A percentile compares a stretch with the other conserved stretches of the same genome.
phyloP scores from a whole-genome alignment of 1,139 yeast genomes.

The Sugiyamaella paludigena region DNA sequence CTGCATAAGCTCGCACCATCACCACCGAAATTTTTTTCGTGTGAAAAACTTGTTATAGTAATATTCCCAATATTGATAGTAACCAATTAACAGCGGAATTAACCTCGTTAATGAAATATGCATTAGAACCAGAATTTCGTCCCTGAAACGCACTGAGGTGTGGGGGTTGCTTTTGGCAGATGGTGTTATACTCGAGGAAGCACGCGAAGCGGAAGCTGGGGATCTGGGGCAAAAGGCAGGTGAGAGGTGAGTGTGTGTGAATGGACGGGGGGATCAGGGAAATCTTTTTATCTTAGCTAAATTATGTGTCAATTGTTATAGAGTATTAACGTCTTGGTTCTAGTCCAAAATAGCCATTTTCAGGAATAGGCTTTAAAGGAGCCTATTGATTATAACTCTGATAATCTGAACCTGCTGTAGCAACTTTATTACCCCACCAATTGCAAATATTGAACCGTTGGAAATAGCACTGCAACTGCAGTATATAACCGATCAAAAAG shows the following conservation, averaged over 20 bases:
- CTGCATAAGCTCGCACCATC: no score
- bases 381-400: conserved; percentile 15
- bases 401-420: conserved; percentile 17
- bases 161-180: not conserved
- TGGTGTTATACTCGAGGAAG: not conserved
- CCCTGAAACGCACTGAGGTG: not conserved
- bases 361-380: conserved; percentile 14
- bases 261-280: no score
- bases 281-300: no score
- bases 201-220: not conserved
- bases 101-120: no score
- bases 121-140: no score
- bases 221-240: not conserved
- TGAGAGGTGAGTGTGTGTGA: conserved; percentile 1
- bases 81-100: no score
- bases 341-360: conserved; percentile 13
- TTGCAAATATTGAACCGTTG: no score
- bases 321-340: not conserved
- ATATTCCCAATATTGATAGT: no score
- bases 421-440: conserved; percentile 21
- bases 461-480: no score
- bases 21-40: no score
- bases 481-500: no score
- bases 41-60: no score
- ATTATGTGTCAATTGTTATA: not conserved